Conservation (phyloP, 192 early-diverging fungal species). For the Backusella mclennaniae region DNA sequence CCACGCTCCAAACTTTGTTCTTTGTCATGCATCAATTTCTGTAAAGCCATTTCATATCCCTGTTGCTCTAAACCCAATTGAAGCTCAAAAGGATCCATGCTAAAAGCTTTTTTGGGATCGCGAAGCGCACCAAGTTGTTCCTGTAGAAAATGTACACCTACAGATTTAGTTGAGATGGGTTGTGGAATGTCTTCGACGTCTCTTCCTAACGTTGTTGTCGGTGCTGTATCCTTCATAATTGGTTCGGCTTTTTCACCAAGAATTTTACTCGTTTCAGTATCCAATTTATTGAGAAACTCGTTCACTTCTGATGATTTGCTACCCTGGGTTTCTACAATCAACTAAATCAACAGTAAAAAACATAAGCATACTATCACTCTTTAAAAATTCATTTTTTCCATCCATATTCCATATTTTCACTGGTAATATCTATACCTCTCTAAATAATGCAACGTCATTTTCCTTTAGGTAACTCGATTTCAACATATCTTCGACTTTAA, state of each 20-base stretch:
- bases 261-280: constrained; percentile 16
- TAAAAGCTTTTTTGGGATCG: constrained; percentile 15
- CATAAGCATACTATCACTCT: neutral
- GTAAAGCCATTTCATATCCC: constrained; percentile 72
- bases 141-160: constrained; percentile 77
- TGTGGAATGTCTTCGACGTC: constrained; percentile 11
- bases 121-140: constrained; percentile 61
- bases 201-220: neutral
- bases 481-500: constrained; percentile 31
- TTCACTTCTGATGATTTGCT: constrained; percentile 28
- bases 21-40: constrained; percentile 55
- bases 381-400: neutral
- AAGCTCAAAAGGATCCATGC: constrained; percentile 62
- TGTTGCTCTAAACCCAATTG: constrained; percentile 84
- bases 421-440: constrained; percentile 30
- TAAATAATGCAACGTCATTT: constrained; percentile 41
- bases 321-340: constrained; percentile 13
- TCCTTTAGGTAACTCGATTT: constrained; percentile 40
- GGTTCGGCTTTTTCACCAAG: constrained; percentile 3
- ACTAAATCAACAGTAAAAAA: constrained; percentile 16
- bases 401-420: neutral
- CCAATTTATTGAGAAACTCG: constrained; percentile 25
- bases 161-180: constrained; percentile 37
- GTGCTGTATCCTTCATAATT: neutral
- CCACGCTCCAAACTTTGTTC: constrained; percentile 55